phyloP scores from a whole-genome alignment of 306 rosid genomes.

The Medicago ruthenica region DNA sequence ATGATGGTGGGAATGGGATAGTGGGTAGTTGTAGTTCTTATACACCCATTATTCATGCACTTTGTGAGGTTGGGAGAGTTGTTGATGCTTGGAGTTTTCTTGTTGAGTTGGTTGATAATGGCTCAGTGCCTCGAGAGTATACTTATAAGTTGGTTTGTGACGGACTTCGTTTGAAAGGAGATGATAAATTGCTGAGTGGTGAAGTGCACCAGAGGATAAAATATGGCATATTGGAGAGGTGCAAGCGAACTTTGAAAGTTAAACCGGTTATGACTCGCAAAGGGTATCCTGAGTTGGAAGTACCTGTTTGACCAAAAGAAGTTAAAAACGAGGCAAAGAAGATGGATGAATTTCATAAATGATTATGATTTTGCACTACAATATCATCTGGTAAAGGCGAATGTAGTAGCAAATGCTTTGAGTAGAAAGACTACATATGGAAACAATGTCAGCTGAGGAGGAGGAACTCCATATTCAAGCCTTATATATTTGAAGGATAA shows the following conservation, averaged over 20 bases:
- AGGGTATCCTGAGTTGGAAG: conserved; percentile 61
- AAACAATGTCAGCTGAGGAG: neutral
- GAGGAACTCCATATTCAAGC: conserved; percentile 18
- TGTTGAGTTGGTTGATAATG: conserved; percentile 74
- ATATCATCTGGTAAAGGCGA: neutral
- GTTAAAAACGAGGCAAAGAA: neutral
- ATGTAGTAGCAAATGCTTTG: neutral
- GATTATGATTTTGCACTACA: neutral
- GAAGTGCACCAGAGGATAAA: conserved; percentile 60
- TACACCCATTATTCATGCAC: conserved; percentile 79
- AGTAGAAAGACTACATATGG: neutral
- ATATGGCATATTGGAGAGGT: conserved; percentile 62
- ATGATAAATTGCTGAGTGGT: conserved; percentile 50
- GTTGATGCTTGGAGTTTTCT: conserved; percentile 71
- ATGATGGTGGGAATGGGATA: conserved; percentile 47
- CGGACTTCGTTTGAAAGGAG: conserved; percentile 51
- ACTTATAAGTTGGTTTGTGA: conserved; percentile 74
- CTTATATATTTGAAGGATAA: conserved; percentile 76
- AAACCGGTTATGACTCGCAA: conserved; percentile 76
- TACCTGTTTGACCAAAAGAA: neutral
- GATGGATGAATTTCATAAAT: neutral
- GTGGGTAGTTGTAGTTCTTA: conserved; percentile 68
- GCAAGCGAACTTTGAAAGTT: conserved; percentile 50
- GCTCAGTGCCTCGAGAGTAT: conserved; percentile 77
- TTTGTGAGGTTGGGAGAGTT: conserved; percentile 74